Evolutionary conservation across 805 yeast species (phyloP).

Genomic region (Brettanomyces sp.): DNA sequence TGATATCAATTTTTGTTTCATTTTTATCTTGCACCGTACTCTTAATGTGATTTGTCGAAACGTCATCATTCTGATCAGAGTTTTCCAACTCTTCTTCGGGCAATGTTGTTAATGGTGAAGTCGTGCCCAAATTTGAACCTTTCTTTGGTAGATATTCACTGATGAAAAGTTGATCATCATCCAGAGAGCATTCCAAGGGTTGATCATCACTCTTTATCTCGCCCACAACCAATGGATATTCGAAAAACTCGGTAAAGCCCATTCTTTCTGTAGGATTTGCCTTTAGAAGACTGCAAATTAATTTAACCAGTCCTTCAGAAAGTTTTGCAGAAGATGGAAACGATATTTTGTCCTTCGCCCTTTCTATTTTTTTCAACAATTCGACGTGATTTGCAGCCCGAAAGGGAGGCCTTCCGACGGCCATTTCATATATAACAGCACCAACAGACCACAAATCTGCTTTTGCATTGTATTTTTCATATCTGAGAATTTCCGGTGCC

Average conservation of each 20-base stretch:
- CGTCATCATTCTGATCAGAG: not conserved
- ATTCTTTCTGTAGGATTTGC: conserved; percentile 83
- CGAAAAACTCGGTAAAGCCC: conserved; percentile 82
- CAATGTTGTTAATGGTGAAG: not conserved
- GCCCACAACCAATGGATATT: conserved; percentile 51
- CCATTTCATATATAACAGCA: conserved; percentile 91
- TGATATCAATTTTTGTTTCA: not conserved
- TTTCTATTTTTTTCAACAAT: conserved; percentile 75
- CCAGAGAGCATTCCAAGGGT: conserved; percentile 55
- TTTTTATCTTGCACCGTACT: no score
- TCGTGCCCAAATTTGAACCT: not conserved
- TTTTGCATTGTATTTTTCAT: conserved; percentile 93
- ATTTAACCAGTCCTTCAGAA: conserved; percentile 53
- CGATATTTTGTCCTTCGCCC: conserved; percentile 63
- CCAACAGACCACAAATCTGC: conserved; percentile 99
- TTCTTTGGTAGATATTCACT: conserved; percentile 56
- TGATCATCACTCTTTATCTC: conserved; percentile 38
- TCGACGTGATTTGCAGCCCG: conserved; percentile 91
- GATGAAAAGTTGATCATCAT: conserved; percentile 74
- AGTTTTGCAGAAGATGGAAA: conserved; percentile 66
- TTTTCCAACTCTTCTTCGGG: not conserved
- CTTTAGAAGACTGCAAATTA: conserved; percentile 69
- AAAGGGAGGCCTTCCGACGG: conserved; percentile 94
- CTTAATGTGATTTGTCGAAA: not conserved
- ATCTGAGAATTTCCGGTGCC: conserved; percentile 96